phyloP scores from a whole-genome alignment of 148 eudicot species.

The Silene latifolia region DNA sequence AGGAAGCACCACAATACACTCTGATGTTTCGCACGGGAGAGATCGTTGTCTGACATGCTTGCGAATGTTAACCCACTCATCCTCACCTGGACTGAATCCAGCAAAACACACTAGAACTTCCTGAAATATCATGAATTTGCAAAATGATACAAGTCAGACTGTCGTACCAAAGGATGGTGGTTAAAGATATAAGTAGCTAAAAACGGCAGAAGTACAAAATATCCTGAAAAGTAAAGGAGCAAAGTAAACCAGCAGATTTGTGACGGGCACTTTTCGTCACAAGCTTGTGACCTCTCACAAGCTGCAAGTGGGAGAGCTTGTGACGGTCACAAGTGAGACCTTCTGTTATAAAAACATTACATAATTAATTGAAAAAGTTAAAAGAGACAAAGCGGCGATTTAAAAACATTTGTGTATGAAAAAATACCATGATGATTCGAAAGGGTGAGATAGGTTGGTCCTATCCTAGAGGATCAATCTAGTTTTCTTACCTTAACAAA shows the following conservation, averaged over 20 bases:
- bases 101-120: conserved; percentile 92
- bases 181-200: background rate
- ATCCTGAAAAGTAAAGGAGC: conserved; percentile 1
- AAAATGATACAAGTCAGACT: conserved; percentile 15
- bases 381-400: background rate
- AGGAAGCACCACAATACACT: conserved; percentile 86
- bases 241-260: no score
- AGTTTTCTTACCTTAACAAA: no score
- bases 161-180: conserved; percentile 1
- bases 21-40: conserved; percentile 90
- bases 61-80: conserved; percentile 91
- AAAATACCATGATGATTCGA: background rate
- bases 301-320: no score
- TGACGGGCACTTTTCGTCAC: no score
- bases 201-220: background rate
- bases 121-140: conserved; percentile 37
- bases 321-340: no score
- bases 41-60: conserved; percentile 89
- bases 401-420: background rate
- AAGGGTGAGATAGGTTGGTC: no score
- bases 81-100: conserved; percentile 93
- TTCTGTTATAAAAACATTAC: no score
- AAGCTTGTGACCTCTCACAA: no score
- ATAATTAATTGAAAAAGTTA: background rate
- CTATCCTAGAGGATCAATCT: no score